Base-by-base conservation (phyloP, 208 protist genomes). In the Leishmania tropica region DNA sequence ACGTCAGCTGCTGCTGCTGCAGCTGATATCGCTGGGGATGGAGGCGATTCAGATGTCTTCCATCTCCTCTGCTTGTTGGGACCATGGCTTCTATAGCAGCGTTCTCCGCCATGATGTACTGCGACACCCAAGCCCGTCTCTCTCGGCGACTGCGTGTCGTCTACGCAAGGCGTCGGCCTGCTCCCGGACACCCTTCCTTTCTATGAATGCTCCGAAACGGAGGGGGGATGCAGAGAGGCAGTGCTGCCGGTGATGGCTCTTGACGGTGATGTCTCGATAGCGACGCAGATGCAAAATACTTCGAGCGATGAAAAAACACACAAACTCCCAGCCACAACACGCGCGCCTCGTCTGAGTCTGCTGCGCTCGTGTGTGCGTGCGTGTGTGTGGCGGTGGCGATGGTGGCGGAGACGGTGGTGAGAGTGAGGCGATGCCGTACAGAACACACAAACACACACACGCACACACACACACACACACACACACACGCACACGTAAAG, bases 401-500 rank as follows among this genome's bases (percentile, higher is more conserved):
- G 48, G 48, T 4, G 48, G 48, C 48, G 48, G 15, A 19, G 48
- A 53, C 48, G 11, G 48, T 53, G 48, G 48, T 53, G 48, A 53
- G 48, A 53, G 21, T 31, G 31, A 45, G 42, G 42, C 42, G 42
- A 45, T 45, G 42, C 42, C 42, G 5, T 45, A 45, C 42, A 45
- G 4, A 6, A 6, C 42, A 45, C 42, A 45, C 42, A 45, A 6
- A 45, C 42, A 45, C 31, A 76, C 72, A 77, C 37, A 47, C 53
- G 37, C 53, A 76, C 53, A 6, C 47, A 75, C 47, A 28, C n/a
- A 76, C 17, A 45, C 31, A 76, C 72, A 77, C 37, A 47, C 53
- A 19, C 53, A 76, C 53, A 6, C 47, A 75, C 47, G 8, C n/a
- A 76, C 17, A 76, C 72, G 15, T 53, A 21, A 56, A 62, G 21